Percentiles rank a stretch among this genome's conserved stretches.
Evolutionary conservation across 2,329 filamentous ascomycete genomes (phyloP).

Genomic region (Macroventuria anomochaeta): DNA sequence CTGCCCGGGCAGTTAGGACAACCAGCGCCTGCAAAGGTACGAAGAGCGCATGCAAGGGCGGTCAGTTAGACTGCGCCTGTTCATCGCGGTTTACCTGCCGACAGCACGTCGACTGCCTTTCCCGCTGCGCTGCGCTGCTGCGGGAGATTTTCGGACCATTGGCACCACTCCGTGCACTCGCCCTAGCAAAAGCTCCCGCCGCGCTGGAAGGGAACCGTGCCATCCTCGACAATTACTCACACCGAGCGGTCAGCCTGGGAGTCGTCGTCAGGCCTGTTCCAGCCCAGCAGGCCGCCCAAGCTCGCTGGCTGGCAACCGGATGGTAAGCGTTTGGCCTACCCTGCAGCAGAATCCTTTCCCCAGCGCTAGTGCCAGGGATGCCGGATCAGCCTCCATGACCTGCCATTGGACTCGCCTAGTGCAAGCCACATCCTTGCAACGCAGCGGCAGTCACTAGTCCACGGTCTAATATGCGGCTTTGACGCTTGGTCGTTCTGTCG

Average conservation of each 20-base stretch:
- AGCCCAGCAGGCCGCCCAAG: conserved; percentile 37
- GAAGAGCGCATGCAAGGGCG: conserved; percentile 10
- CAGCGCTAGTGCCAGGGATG: conserved; percentile 33
- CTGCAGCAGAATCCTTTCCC: conserved; percentile 37
- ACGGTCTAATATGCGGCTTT: conserved; percentile 42
- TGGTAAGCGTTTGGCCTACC: conserved; percentile 37
- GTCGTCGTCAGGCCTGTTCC: conserved; percentile 31
- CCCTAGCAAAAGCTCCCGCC: conserved; percentile 32
- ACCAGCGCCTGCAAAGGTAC: neutral
- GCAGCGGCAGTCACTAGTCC: conserved; percentile 39
- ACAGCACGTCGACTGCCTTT: conserved; percentile 7
- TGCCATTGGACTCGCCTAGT: conserved; percentile 30
- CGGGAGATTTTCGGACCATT: conserved; percentile 37
- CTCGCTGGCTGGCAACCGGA: conserved; percentile 33
- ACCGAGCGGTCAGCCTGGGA: conserved; percentile 29
- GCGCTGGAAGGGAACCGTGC: conserved; percentile 33
- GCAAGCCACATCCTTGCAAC: conserved; percentile 31
- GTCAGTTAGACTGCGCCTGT: conserved; percentile 10
- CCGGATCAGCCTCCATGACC: conserved; percentile 30
- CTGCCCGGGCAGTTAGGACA: conserved; percentile 11
- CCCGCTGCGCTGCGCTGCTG: conserved; percentile 3
- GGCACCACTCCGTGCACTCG: conserved; percentile 6
- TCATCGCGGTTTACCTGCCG: conserved; percentile 30
- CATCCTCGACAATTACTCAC: conserved; percentile 34
- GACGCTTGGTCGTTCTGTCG: conserved; percentile 43